A percentile compares a stretch with the other conserved stretches of the same genome.
Evolutionary conservation across 2,329 filamentous ascomycete genomes (phyloP).

Genomic region (Cercospora nicotianae): DNA sequence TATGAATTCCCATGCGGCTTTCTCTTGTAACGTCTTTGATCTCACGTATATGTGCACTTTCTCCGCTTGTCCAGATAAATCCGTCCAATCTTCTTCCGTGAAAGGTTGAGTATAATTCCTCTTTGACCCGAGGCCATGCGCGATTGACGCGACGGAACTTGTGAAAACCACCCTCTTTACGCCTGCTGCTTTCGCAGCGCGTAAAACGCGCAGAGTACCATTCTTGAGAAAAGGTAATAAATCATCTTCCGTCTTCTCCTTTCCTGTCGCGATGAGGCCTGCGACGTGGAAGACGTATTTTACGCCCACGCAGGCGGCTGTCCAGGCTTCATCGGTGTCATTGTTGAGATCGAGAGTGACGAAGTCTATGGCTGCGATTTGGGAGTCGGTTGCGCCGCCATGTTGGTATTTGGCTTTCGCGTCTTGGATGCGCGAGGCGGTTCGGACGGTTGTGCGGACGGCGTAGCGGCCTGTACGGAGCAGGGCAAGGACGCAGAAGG

Average conservation of each 20-base stretch:
- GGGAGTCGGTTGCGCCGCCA: conserved; percentile 16
- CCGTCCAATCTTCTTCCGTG: conserved; percentile 25
- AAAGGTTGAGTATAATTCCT: conserved; percentile 20
- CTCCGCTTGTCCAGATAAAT: conserved; percentile 23
- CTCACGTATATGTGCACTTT: conserved; percentile 24
- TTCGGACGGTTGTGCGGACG: conserved; percentile 21
- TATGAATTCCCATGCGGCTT: conserved; percentile 22
- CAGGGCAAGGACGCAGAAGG: conserved; percentile 19
- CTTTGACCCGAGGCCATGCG: conserved; percentile 21
- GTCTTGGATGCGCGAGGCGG: conserved; percentile 17
- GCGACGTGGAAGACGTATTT: conserved; percentile 22
- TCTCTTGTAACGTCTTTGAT: conserved; percentile 24
- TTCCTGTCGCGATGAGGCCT: conserved; percentile 23
- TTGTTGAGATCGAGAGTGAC: conserved; percentile 18
- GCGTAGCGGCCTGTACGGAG: conserved; percentile 16
- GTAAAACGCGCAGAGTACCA: conserved; percentile 18
- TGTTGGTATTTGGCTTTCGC: conserved; percentile 16
- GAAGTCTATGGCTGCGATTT: conserved; percentile 19
- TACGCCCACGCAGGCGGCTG: conserved; percentile 15
- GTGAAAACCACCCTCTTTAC: conserved; percentile 23
- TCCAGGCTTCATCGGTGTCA: conserved; percentile 19
- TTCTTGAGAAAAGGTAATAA: conserved; percentile 17
- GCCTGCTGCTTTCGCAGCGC: conserved; percentile 15
- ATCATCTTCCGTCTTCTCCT: conserved; percentile 23
- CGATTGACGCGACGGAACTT: conserved; percentile 21